These are phyloP conservation scores for Carpinus fangiana DNA, from an alignment of 306 rosid species.

Conservation along the genomic window DNA sequence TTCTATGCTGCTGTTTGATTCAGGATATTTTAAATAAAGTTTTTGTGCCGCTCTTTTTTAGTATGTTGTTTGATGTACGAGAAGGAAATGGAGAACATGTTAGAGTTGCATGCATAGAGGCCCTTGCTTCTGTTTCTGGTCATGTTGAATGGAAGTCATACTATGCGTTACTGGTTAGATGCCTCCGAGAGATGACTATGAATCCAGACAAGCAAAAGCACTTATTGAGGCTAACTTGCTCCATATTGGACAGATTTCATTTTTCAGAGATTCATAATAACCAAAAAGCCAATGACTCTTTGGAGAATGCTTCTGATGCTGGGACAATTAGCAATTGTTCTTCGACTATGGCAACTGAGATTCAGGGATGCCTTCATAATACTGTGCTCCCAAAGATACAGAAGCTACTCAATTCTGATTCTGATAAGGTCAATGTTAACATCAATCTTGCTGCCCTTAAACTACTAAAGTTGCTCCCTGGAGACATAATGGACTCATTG, in stretches of 20 bases:
- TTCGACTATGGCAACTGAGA: conserved; percentile 43
- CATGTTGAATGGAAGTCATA: conserved; percentile 87
- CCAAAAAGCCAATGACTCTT: conserved; percentile 30
- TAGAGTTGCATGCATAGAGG: conserved; percentile 82
- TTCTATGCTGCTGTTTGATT: conserved; percentile 25
- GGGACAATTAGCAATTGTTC: conserved; percentile 31
- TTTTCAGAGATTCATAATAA: conserved; percentile 46
- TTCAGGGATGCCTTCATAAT: conserved; percentile 66
- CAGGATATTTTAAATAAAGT: conserved; percentile 68
- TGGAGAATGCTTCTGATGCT: conserved; percentile 35
- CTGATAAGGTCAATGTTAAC: conserved; percentile 76
- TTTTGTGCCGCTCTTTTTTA: conserved; percentile 77
- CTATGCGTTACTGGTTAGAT: conserved; percentile 63
- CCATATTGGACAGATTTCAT: conserved; percentile 79
- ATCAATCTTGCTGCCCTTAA: conserved; percentile 80
- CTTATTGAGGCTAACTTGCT: conserved; percentile 67
- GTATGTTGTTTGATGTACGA: conserved; percentile 69
- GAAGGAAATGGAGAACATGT: conserved; percentile 72
- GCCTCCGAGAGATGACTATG: conserved; percentile 60
- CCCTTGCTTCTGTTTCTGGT: conserved; percentile 77
- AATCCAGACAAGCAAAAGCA: conserved; percentile 70
- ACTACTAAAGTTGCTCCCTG: conserved; percentile 81
- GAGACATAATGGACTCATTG: conserved; percentile 76
- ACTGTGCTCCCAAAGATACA: conserved; percentile 78
- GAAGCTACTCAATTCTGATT: conserved; percentile 66